Base-by-base conservation (phyloP, 78 protist species). In the Polysphondylium violaceum region DNA sequence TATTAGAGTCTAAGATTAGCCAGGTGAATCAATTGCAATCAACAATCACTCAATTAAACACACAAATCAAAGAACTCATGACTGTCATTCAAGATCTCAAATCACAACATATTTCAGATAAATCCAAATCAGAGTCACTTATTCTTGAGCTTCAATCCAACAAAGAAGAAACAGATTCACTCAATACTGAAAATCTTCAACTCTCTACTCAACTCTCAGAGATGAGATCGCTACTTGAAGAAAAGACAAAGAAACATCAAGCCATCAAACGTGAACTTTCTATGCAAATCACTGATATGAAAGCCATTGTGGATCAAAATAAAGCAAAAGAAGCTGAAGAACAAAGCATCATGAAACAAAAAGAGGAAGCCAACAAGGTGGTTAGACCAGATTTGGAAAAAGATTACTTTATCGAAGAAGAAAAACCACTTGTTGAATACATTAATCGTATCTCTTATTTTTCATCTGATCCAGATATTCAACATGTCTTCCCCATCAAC, bases 401-500 rank as follows among this genome's bases (percentile, higher is more conserved):
- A 50, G 85, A 87, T 27, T 87, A 87, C n/a, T 25, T 4, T 1
- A 31, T 41, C 0, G 76, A 43, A 64, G 85, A 67, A 31, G 92
- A 92, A 17, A 8, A 8, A 23, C 72, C 86, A 21, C 36, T 87
- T 7, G 23, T 86, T 35, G 19, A 43, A 14, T 92, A 29, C 33
- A 76, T 92, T 23, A 92, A 92, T 43, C 43, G 36, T 2, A 21
- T 19, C 16, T 21, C 12, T 14, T 2, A 1, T 2, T 29, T 92
- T 0, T 5, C 9, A 17, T 2, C 11, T 0, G 74, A 68, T 47
- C 47, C 21, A 6, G 72, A 74, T 31, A 53, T 92, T 14, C 16
- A 58, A 29, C 53, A 86, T 69, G 68, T 86, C 5, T 74, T 92
- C 73, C 95, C 95, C 38, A 51, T 92, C 2, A 83, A 86, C 17